Conservation (phyloP, 2,329 filamentous ascomycete genomes). For the Magnaporthales sp. region DNA sequence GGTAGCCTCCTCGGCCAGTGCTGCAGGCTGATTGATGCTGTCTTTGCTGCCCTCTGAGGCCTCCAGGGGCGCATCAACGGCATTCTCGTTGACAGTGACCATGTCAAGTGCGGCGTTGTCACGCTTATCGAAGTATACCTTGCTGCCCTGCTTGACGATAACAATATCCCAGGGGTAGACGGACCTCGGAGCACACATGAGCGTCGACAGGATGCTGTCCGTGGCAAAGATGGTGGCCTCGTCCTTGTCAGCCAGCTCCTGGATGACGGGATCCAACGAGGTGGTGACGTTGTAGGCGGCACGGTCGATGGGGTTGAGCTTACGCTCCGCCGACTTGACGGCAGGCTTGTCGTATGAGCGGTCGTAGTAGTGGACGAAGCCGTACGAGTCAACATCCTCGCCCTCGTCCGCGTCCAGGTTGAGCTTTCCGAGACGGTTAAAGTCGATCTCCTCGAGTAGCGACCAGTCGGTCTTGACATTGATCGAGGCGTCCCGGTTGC, state of each 20-base stretch:
- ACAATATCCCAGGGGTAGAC: conserved; percentile 99
- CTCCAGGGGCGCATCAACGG: conserved; percentile 87
- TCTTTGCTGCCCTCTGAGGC: conserved; percentile 89
- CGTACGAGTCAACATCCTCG: conserved; percentile 90
- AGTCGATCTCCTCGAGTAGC: conserved; percentile 97
- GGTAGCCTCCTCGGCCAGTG: conserved; percentile 91
- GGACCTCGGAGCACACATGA: conserved; percentile 95
- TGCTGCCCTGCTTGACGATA: conserved; percentile 85
- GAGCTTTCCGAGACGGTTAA: conserved; percentile 87
- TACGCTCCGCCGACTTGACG: conserved; percentile 80
- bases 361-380: conserved; percentile 98
- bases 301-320: conserved; percentile 81
- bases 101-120: conserved; percentile 91
- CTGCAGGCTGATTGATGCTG: conserved; percentile 83
- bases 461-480: conserved; percentile 95
- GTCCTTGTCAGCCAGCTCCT: conserved; percentile 91
- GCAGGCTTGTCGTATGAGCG: conserved; percentile 88
- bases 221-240: conserved; percentile 96
- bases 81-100: conserved; percentile 99
- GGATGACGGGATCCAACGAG: conserved; percentile 90
- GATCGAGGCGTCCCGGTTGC: conserved; percentile 92
- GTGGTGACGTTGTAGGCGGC: conserved; percentile 98
- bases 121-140: conserved; percentile 98
- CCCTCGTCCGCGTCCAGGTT: conserved; percentile 93
- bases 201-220: conserved; percentile 94